phyloP scores from a whole-genome alignment of 352 stramenopile genomes.

The Phytophthora ohioensis region DNA sequence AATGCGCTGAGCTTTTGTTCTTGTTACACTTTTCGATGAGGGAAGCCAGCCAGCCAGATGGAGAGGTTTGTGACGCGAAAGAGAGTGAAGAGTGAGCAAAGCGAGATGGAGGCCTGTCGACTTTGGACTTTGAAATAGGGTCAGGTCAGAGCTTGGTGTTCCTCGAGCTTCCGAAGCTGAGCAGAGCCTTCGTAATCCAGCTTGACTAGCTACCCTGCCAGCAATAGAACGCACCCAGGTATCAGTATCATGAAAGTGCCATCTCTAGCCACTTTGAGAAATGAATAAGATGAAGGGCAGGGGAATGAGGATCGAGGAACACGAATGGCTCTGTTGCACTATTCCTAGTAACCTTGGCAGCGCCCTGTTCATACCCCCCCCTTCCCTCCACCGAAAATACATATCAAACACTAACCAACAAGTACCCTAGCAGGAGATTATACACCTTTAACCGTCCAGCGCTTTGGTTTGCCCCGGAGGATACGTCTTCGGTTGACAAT shows the following conservation, averaged over 20 bases:
- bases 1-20: conserved; percentile 36
- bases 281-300: conserved; percentile 33
- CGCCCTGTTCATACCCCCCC: not conserved
- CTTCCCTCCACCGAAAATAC: conserved; percentile 2
- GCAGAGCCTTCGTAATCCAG: conserved; percentile 15
- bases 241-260: conserved; percentile 22
- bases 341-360: conserved; percentile 34
- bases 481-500: too few relatives aligned
- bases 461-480: not conserved
- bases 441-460: conserved; percentile 17
- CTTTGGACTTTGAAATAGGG: conserved; percentile 38
- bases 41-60: conserved; percentile 44
- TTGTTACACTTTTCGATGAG: conserved; percentile 7
- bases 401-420: not conserved
- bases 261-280: conserved; percentile 20
- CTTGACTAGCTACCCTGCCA: conserved; percentile 21
- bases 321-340: not conserved
- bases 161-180: conserved; percentile 30
- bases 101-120: conserved; percentile 41
- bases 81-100: conserved; percentile 47
- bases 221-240: conserved; percentile 38
- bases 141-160: conserved; percentile 38
- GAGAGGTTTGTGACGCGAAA: conserved; percentile 43
- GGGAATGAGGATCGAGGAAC: conserved; percentile 3
- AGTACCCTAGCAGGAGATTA: not conserved